Evolutionary conservation across 192 early-diverging fungal species (phyloP), one percentile per base, ranked within the genome.

Genomic region (Pilobolus umbonatus): DNA sequence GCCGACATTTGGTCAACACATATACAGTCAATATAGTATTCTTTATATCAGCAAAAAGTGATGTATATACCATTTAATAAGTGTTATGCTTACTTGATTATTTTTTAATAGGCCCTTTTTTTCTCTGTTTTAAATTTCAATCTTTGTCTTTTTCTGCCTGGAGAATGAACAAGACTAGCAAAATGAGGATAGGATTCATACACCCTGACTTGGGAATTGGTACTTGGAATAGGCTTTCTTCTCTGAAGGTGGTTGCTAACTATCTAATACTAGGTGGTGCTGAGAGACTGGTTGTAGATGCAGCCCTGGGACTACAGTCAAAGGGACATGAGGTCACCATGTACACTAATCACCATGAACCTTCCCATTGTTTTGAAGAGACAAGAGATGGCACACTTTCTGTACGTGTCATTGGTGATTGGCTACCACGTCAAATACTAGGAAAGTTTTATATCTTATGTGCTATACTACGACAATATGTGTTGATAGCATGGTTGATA

Each of bases 141-240:
- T n/a, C n/a, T n/a, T n/a, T n/a, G n/a, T n/a, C n/a, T n/a, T n/a
- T n/a, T n/a, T n/a, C n/a, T n/a, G n/a, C n/a, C n/a, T n/a, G n/a
- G n/a, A n/a, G n/a, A n/a, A n/a, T n/a, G n/a, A n/a, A n/a, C n/a
- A n/a, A n/a, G n/a, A n/a, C n/a, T n/a, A n/a, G n/a, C n/a, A 49
- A 49, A 6, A 36, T 88, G 2, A 83, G 63, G 6, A 61, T 95
- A 34, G 92, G 84, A 14, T 92, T 98, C 69, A 71, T 98, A 22
- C 95, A 98, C 60, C 95, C 95, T 7, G 89, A 98, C 66, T 75
- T 98, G 1, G 95, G 95, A 26, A 97, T 97, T 38, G 94, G 89
- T 86, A 74, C 52, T 34, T 25, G 17, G 8, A 9, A 11, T 22
- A 43, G 29, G 17, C 5, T 51, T 31, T 17, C 21, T 34, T 52